Evolutionary conservation across 2,329 filamentous ascomycete species (phyloP).

Genomic region (Stromatinia cepivora): DNA sequence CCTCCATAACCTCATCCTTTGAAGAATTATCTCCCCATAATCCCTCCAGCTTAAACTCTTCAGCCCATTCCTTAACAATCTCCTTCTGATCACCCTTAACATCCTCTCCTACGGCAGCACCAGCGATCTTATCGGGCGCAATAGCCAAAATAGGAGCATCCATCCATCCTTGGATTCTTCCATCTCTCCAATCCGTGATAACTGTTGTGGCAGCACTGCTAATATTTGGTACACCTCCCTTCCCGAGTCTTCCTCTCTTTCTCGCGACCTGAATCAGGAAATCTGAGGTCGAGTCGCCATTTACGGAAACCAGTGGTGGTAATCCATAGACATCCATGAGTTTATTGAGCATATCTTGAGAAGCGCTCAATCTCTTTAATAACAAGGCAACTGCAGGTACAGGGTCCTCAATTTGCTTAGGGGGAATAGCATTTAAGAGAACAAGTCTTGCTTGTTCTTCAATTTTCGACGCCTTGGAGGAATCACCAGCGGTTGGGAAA

Average conservation of each 20-base stretch:
- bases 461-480: conserved; percentile 55
- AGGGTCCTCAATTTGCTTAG: conserved; percentile 91
- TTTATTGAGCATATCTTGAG: conserved; percentile 72
- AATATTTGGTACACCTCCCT: conserved; percentile 88
- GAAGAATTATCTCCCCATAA: conserved; percentile 70
- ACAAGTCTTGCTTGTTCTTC: conserved; percentile 82
- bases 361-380: conserved; percentile 74
- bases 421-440: conserved; percentile 87
- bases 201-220: conserved; percentile 87
- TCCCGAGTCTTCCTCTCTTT: conserved; percentile 84
- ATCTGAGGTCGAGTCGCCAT: conserved; percentile 79
- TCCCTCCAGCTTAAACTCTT: conserved; percentile 93
- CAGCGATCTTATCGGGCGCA: conserved; percentile 40
- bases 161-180: conserved; percentile 89
- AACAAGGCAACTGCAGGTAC: conserved; percentile 83
- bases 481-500: conserved; percentile 70
- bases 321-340: conserved; percentile 83
- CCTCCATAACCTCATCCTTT: conserved; percentile 37
- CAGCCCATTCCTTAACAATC: conserved; percentile 89
- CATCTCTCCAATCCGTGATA: conserved; percentile 95
- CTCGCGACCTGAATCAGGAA: conserved; percentile 94
- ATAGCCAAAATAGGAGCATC: conserved; percentile 70
- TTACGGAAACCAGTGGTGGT: conserved; percentile 69
- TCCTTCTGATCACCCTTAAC: conserved; percentile 70
- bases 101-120: conserved; percentile 48